A percentile compares a stretch with the other conserved stretches of the same genome.
phyloP scores from a whole-genome alignment of 2,329 filamentous ascomycete species.

The Neofusicoccum cordaticola region DNA sequence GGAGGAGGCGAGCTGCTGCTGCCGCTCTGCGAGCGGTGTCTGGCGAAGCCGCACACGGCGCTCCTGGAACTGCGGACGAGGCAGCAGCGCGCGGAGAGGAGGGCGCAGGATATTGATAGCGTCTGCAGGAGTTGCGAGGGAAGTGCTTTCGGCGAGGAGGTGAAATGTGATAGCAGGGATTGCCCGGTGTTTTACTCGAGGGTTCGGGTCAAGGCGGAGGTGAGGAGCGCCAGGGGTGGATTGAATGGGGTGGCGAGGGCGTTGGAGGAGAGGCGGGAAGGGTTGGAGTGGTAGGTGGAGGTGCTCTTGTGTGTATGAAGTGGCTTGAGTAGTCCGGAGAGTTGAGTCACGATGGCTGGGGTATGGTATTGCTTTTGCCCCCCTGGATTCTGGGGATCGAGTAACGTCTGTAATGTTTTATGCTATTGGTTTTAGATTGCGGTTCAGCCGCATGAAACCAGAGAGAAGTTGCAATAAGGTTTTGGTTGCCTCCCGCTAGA shows the following conservation, averaged over 20 bases:
- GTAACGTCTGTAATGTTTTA: not conserved
- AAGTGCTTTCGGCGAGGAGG: constrained; percentile 68
- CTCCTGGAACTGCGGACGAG: constrained; percentile 62
- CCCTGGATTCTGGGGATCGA: no score
- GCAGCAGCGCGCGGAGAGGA: constrained; percentile 62
- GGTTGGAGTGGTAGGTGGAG: constrained; percentile 1
- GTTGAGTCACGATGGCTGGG: no score
- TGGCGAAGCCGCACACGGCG: constrained; percentile 54
- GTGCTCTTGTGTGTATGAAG: no score
- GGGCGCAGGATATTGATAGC: constrained; percentile 60
- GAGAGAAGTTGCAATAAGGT: not conserved
- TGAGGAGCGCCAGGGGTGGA: constrained; percentile 26
- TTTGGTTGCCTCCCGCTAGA: not conserved
- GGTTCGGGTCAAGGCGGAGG: constrained; percentile 53
- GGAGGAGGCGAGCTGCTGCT: constrained; percentile 24
- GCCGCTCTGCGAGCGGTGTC: constrained; percentile 60
- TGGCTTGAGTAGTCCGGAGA: not conserved
- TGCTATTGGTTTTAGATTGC: not conserved
- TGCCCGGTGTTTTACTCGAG: constrained; percentile 89
- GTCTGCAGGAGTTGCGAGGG: constrained; percentile 81
- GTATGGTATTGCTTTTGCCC: no score
- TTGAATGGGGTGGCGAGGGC: constrained; percentile 28
- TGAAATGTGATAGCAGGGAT: constrained; percentile 86
- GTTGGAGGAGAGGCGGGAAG: constrained; percentile 25
- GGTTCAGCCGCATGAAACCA: not conserved